Percentiles rank a stretch among this genome's conserved stretches.
phyloP scores from a whole-genome alignment of 2,329 filamentous ascomycete species.

The Phaeosphaeria sp. region DNA sequence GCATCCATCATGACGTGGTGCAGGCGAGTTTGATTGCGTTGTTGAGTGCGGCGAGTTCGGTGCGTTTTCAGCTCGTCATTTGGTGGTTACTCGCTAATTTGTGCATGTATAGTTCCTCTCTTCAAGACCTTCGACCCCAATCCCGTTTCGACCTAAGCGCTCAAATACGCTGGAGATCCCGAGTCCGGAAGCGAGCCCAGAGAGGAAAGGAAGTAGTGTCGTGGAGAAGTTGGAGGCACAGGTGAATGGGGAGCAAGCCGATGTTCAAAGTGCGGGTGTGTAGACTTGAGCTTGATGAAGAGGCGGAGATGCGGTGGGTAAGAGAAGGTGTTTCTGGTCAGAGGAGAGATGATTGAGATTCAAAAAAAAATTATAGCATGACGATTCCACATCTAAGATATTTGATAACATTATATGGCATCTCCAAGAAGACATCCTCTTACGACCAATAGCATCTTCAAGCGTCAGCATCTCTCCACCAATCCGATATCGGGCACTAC shows the following conservation, averaged over 20 bases:
- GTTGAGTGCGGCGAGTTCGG: constrained; percentile 82
- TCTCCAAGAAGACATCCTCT: too few relatives aligned
- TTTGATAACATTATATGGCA: not conserved
- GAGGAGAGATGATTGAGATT: not conserved
- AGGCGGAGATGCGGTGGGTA: too few relatives aligned
- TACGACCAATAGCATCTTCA: not conserved
- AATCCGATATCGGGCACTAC: not conserved
- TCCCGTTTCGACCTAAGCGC: constrained; percentile 65
- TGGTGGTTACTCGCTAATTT: not conserved
- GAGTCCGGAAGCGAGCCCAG: constrained; percentile 33
- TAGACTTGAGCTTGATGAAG: too few relatives aligned
- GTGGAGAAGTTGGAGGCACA: constrained; percentile 38
- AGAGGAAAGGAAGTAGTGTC: constrained; percentile 20
- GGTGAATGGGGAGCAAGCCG: constrained; percentile 32
- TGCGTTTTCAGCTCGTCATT: constrained; percentile 55
- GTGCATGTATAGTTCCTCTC: constrained; percentile 67
- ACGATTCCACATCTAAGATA: not conserved
- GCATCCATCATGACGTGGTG: constrained; percentile 90
- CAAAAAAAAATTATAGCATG: not conserved
- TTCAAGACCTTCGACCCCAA: constrained; percentile 72
- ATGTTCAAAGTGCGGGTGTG: constrained; percentile 26
- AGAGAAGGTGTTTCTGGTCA: not conserved
- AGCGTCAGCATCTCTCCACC: not conserved
- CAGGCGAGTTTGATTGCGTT: constrained; percentile 87
- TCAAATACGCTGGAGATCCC: constrained; percentile 55